phyloP scores from a whole-genome alignment of 1,139 yeast species.

The Candida sp. region DNA sequence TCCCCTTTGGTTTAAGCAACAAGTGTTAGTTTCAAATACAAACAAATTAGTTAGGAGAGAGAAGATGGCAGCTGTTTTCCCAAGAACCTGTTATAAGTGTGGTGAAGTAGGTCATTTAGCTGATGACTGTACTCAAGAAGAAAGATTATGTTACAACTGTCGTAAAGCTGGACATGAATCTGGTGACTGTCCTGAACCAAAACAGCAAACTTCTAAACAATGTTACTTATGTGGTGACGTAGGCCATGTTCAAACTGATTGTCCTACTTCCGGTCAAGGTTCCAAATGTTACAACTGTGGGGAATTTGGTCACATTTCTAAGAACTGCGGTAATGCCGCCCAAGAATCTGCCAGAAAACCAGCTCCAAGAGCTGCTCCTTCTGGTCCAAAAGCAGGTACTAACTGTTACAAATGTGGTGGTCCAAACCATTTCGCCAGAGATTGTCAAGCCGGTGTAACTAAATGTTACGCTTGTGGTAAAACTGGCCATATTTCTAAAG shows the following conservation, averaged over 20 bases:
- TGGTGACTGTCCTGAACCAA: conserved; percentile 83
- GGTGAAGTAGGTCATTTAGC: conserved; percentile 94
- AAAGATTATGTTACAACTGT: conserved; percentile 91
- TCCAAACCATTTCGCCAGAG: conserved; percentile 90
- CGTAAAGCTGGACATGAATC: conserved; percentile 90
- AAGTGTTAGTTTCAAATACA: background rate
- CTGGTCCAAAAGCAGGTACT: conserved; percentile 34
- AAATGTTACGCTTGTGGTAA: conserved; percentile 94
- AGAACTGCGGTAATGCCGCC: conserved; percentile 49
- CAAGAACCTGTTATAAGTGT: conserved; percentile 88
- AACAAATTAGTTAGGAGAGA: background rate
- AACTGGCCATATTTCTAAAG: conserved; percentile 84
- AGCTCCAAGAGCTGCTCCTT: conserved; percentile 14
- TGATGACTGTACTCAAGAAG: conserved; percentile 78
- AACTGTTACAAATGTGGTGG: conserved; percentile 93
- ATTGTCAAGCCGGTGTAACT: conserved; percentile 72
- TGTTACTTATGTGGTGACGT: conserved; percentile 84
- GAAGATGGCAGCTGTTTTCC: conserved; percentile 61
- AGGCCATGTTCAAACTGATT: conserved; percentile 69
- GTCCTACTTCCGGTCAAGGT: conserved; percentile 52
- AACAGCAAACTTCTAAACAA: conserved; percentile 78
- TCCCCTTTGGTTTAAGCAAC: too few relatives aligned
- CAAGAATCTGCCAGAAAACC: conserved; percentile 17
- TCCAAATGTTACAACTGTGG: conserved; percentile 57
- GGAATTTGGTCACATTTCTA: conserved; percentile 80